These are phyloP conservation scores for Penicillium parvum DNA, from an alignment of 495 filamentous ascomycete genomes.

Conservation along the genomic window DNA sequence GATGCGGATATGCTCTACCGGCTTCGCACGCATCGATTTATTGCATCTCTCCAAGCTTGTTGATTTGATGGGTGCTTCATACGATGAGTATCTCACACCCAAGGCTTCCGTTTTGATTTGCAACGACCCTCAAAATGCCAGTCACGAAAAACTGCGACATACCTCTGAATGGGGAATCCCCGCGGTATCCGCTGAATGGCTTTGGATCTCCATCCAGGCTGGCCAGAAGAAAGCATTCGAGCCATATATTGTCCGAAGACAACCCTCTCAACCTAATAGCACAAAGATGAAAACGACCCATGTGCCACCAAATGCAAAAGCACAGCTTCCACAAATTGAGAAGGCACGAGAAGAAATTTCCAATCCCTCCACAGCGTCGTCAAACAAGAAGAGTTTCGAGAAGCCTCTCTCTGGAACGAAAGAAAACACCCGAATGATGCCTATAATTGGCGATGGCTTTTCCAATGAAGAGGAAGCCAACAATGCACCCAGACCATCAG, in stretches of 20 bases:
- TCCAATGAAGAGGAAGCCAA: conserved; percentile 23
- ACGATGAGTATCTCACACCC: conserved; percentile 66
- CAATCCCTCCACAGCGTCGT: neutral
- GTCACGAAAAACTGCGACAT: conserved; percentile 72
- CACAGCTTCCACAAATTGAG: neutral
- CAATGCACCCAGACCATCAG: conserved; percentile 24
- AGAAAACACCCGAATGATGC: conserved; percentile 5
- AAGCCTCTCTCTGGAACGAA: conserved; percentile 2
- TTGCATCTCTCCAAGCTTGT: conserved; percentile 76
- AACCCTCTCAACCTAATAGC: conserved; percentile 21
- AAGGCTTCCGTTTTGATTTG: conserved; percentile 68
- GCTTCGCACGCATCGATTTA: conserved; percentile 78
- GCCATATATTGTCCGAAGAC: conserved; percentile 38
- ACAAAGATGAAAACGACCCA: too few relatives aligned
- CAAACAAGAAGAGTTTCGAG: neutral
- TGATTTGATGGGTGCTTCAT: conserved; percentile 65
- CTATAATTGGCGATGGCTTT: conserved; percentile 19
- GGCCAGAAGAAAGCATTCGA: conserved; percentile 51
- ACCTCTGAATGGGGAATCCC: conserved; percentile 70
- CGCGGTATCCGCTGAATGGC: conserved; percentile 73
- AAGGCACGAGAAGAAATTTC: conserved; percentile 1
- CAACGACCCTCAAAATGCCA: conserved; percentile 50
- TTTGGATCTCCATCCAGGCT: conserved; percentile 70
- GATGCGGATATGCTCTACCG: conserved; percentile 72
- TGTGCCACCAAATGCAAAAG: conserved; percentile 20